Evolutionary conservation across 805 yeast species (phyloP).

Genomic region (Saturnispora dispora): DNA sequence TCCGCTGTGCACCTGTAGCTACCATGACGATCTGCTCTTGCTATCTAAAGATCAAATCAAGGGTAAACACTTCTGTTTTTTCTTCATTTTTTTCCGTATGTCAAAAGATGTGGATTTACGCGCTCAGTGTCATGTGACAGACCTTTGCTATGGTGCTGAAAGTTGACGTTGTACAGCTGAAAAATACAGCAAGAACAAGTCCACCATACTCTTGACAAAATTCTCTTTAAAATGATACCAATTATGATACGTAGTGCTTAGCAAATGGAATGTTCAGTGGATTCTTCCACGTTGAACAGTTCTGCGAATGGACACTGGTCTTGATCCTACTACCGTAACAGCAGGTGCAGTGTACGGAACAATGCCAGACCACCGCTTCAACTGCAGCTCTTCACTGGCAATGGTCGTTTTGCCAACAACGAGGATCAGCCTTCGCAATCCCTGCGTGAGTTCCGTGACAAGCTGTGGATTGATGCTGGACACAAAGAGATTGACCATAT

Average conservation of each 20-base stretch:
- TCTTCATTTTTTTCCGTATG: not conserved
- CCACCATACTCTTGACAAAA: not conserved
- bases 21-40: not conserved
- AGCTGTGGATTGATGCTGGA: constrained; percentile 11
- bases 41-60: not conserved
- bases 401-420: constrained; percentile 58
- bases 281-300: constrained; percentile 33
- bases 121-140: not conserved
- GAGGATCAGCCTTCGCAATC: constrained; percentile 30
- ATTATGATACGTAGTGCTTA: not conserved
- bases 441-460: constrained; percentile 11
- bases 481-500: constrained; percentile 41
- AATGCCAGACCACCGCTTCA: constrained; percentile 5
- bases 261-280: not conserved
- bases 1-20: not conserved
- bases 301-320: constrained; percentile 39
- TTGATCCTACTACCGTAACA: constrained; percentile 33
- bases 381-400: constrained; percentile 38
- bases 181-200: not conserved
- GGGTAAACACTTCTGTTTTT: too few relatives aligned
- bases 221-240: not conserved
- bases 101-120: not conserved
- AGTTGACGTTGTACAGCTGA: not conserved
- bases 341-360: constrained; percentile 35
- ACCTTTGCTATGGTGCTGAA: not conserved